A percentile compares a stretch with the other conserved stretches of the same genome.
phyloP scores from a whole-genome alignment of 2,329 filamentous ascomycete genomes.

The Hypoxylon rubiginosum region DNA sequence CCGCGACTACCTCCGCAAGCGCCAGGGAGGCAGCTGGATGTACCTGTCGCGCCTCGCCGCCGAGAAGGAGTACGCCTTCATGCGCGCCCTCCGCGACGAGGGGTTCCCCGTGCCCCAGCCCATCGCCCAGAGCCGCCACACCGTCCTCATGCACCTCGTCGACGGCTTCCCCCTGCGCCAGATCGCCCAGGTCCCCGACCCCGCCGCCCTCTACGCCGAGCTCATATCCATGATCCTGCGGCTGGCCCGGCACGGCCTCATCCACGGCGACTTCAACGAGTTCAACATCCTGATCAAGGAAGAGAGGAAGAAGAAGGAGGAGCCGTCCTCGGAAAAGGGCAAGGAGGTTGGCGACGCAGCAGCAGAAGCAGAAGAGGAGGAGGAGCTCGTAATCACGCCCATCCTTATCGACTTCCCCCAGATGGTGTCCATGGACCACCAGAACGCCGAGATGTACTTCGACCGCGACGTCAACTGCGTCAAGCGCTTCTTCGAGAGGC shows the following conservation, averaged over 20 bases:
- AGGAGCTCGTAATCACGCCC: slow-evolving; percentile 73
- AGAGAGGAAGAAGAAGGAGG: slow-evolving; percentile 55
- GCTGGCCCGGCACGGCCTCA: slow-evolving; percentile 87
- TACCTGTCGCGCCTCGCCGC: slow-evolving; percentile 94
- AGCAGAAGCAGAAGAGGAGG: slow-evolving; percentile 32
- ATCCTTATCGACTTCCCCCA: slow-evolving; percentile 98
- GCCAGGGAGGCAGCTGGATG: slow-evolving; percentile 89
- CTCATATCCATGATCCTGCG: slow-evolving; percentile 88
- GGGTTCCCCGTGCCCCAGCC: slow-evolving; percentile 93
- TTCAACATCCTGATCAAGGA: slow-evolving; percentile 98
- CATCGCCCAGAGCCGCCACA: slow-evolving; percentile 90
- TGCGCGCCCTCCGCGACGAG: slow-evolving; percentile 85
- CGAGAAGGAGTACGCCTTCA: slow-evolving; percentile 94
- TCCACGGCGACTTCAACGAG: slow-evolving; percentile 99
- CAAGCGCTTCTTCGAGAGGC: slow-evolving; percentile 90
- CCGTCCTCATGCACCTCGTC: slow-evolving; percentile 94
- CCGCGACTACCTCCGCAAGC: slow-evolving; percentile 86
- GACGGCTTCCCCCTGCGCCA: slow-evolving; percentile 93
- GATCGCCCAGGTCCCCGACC: slow-evolving; percentile 85
- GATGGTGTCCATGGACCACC: slow-evolving; percentile 95
- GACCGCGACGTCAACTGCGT: slow-evolving; percentile 96
- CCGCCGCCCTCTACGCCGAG: slow-evolving; percentile 89
- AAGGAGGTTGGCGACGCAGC: slow-evolving; percentile 39
- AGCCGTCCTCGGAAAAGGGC: slow-evolving; percentile 22
- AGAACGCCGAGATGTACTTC: slow-evolving; percentile 97